These are phyloP conservation scores for Epichloe sp. DNA, from an alignment of 2,329 filamentous ascomycete species.

Conservation along the genomic window DNA sequence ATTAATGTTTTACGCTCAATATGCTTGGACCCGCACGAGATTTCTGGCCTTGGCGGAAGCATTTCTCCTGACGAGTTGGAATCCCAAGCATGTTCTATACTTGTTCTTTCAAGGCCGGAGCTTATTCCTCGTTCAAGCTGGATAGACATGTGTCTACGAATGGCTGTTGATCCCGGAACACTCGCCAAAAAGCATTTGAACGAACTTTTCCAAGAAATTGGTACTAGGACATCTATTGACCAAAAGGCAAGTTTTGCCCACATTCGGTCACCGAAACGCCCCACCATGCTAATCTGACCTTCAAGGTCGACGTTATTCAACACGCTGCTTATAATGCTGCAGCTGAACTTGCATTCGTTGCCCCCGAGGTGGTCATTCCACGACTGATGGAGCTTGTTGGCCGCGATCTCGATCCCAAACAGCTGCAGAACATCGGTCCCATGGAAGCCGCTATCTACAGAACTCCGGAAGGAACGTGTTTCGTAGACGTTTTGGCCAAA, in stretches of 20 bases:
- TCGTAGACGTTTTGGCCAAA: constrained; percentile 81
- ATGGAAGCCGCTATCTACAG: constrained; percentile 88
- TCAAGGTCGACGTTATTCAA: constrained; percentile 32
- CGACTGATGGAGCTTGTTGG: constrained; percentile 62
- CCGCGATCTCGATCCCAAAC: constrained; percentile 56
- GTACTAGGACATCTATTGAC: constrained; percentile 30
- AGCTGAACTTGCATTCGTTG: constrained; percentile 86
- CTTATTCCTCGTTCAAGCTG: constrained; percentile 68
- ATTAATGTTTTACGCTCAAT: constrained; percentile 48
- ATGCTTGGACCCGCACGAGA: constrained; percentile 43
- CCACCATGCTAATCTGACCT: constrained; percentile 2
- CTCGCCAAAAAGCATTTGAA: constrained; percentile 54
- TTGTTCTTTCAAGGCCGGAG: constrained; percentile 66
- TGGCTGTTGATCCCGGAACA: constrained; percentile 69
- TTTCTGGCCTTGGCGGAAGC: constrained; percentile 26
- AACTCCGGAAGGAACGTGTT: constrained; percentile 76
- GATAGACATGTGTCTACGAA: constrained; percentile 77
- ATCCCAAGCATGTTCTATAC: constrained; percentile 58
- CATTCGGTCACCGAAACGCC: background rate
- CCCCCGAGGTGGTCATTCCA: constrained; percentile 68
- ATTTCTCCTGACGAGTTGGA: constrained; percentile 41
- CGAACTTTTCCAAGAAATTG: constrained; percentile 55
- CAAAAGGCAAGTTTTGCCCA: constrained; percentile 33
- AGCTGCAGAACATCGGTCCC: constrained; percentile 62
- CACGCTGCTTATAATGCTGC: constrained; percentile 71